Percentiles rank a stretch among this genome's conserved stretches.
phyloP scores from a whole-genome alignment of 2,329 filamentous ascomycete genomes.

The Myrmaecium sp. region DNA sequence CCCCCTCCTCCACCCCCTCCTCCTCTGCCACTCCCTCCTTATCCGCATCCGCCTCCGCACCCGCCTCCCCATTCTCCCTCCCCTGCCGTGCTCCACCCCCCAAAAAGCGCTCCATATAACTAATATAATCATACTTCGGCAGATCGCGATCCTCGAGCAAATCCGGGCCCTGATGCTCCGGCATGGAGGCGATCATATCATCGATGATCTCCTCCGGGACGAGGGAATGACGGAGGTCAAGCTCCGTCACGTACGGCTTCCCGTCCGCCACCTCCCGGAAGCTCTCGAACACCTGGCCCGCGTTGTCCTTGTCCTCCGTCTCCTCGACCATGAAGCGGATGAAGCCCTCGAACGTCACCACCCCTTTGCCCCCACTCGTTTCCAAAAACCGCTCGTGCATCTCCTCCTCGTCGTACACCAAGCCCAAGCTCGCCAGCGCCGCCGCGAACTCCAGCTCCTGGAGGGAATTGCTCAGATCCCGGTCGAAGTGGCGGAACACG shows the following conservation, averaged over 20 bases:
- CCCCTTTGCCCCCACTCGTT: constrained; percentile 60
- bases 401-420: constrained; percentile 94
- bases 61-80: constrained; percentile 7
- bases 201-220: constrained; percentile 97
- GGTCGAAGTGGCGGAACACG: constrained; percentile 94
- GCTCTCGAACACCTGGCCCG: constrained; percentile 94
- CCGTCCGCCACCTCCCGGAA: constrained; percentile 96
- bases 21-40: constrained; percentile 2
- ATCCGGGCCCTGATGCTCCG: constrained; percentile 67
- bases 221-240: constrained; percentile 85
- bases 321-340: constrained; percentile 99
- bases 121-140: constrained; percentile 89
- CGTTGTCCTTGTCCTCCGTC: constrained; percentile 96
- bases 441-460: constrained; percentile 93
- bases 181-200: constrained; percentile 76
- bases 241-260: constrained; percentile 96
- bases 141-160: constrained; percentile 68
- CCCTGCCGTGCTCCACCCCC: constrained; percentile 9
- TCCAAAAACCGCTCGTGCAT: constrained; percentile 93
- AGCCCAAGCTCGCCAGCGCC: constrained; percentile 79
- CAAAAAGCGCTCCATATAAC: constrained; percentile 72
- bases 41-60: too few species aligned
- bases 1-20: constrained; percentile 1
- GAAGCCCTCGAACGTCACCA: constrained; percentile 95
- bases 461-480: constrained; percentile 76